Percentiles rank a stretch among this genome's conserved stretches.
These are phyloP conservation scores for Dichotomopilus funicola DNA, from an alignment of 2,329 filamentous ascomycete species.

Conservation along the genomic window DNA sequence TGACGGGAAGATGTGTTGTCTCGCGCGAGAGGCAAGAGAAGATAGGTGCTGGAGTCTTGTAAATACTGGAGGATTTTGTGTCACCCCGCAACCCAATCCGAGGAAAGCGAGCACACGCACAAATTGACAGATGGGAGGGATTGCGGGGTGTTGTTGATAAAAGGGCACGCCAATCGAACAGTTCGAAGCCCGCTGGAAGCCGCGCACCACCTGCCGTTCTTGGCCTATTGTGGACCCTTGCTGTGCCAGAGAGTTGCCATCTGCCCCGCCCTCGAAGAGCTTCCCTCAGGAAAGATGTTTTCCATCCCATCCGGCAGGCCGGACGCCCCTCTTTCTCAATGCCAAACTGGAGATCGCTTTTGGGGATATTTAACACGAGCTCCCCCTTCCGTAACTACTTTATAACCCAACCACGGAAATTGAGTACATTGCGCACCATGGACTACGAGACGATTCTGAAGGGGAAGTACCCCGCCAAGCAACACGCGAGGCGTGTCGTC, in stretches of 20 bases:
- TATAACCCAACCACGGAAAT: not conserved
- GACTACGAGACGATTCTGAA: constrained; percentile 46
- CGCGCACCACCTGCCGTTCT: no score
- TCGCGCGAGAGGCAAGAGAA: no score
- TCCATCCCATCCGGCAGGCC: not conserved
- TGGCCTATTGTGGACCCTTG: no score
- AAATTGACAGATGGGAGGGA: no score
- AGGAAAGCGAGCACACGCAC: no score
- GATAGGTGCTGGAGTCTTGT: no score
- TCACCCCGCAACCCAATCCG: no score
- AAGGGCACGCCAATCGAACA: no score
- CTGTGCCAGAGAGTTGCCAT: not conserved
- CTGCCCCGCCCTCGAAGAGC: not conserved
- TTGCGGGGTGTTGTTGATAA: no score
- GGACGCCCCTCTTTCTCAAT: not conserved
- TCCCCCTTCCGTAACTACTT: not conserved
- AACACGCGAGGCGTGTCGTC: constrained; percentile 77
- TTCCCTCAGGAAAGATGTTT: not conserved
- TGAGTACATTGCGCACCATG: constrained; percentile 12
- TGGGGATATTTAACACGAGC: not conserved
- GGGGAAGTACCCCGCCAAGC: constrained; percentile 75
- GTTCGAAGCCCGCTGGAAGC: no score
- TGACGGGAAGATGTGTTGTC: no score
- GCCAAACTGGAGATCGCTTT: not conserved
- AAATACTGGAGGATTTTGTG: no score